Percentiles rank a stretch among this genome's conserved stretches.
These are phyloP conservation scores for Wickerhamomyces chambardii DNA, from an alignment of 805 yeast species.

Conservation along the genomic window DNA sequence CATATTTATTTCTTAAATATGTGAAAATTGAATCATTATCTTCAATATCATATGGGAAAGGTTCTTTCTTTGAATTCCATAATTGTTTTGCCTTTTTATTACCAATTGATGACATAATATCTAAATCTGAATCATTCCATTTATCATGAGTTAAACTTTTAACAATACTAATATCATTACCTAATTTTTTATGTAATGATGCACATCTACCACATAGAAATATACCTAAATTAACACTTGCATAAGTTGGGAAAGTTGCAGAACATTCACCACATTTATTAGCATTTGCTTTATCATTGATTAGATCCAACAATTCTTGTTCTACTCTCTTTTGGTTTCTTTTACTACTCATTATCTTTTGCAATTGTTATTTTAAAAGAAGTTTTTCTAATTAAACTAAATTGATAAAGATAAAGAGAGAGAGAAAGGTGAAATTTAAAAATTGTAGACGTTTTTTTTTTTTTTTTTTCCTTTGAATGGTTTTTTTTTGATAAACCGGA, in stretches of 20 bases:
- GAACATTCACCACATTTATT: slow-evolving; percentile 81
- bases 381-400: too few relatives aligned
- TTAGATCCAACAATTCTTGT: slow-evolving; percentile 45
- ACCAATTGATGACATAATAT: slow-evolving; percentile 34
- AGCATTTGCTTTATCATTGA: slow-evolving; percentile 48
- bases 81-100: slow-evolving; percentile 47
- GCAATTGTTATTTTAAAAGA: too few relatives aligned
- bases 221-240: slow-evolving; percentile 41
- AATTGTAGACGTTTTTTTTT: too few relatives aligned
- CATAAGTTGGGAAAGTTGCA: slow-evolving; percentile 48
- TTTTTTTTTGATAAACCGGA: too few relatives aligned
- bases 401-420: too few relatives aligned
- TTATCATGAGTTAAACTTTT: slow-evolving; percentile 67
- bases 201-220: slow-evolving; percentile 85
- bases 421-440: too few relatives aligned
- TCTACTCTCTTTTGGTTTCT: slow-evolving; percentile 35
- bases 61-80: slow-evolving; percentile 64
- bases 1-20: slow-evolving; percentile 60
- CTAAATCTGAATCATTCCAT: slow-evolving; percentile 56
- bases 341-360: slow-evolving; percentile 20
- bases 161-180: slow-evolving; percentile 51
- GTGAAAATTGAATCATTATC: slow-evolving; percentile 51
- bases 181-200: slow-evolving; percentile 61
- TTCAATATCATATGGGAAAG: slow-evolving; percentile 72
- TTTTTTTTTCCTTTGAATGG: too few relatives aligned